These are phyloP conservation scores for Viridothelium virens DNA, from an alignment of 495 filamentous ascomycete species.

Conservation along the genomic window DNA sequence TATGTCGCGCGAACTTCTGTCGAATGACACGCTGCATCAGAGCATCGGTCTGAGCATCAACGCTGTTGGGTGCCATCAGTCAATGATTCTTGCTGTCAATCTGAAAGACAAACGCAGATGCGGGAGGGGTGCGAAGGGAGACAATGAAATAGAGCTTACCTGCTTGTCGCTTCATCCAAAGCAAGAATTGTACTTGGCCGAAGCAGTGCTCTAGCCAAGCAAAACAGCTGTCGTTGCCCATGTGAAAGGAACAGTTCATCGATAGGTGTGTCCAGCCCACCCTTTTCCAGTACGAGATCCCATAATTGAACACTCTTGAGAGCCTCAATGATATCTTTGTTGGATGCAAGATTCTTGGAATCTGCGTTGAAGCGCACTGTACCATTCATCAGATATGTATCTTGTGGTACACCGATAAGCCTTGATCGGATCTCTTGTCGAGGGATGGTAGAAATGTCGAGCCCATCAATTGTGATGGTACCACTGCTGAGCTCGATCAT, in stretches of 20 bases:
- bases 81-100: not conserved
- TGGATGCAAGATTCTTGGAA: constrained; percentile 51
- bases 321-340: constrained; percentile 64
- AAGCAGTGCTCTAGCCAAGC: constrained; percentile 40
- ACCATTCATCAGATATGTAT: constrained; percentile 61
- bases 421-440: constrained; percentile 26
- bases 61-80: constrained; percentile 19
- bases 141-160: constrained; percentile 16
- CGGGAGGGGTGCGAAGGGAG: not conserved
- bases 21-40: constrained; percentile 45
- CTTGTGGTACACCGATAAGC: constrained; percentile 27
- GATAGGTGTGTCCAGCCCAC: constrained; percentile 38
- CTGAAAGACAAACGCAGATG: not conserved
- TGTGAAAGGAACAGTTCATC: constrained; percentile 34
- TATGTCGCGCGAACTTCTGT: constrained; percentile 32
- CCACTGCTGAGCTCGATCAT: constrained; percentile 8
- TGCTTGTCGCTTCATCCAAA: constrained; percentile 46
- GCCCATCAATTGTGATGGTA: constrained; percentile 12
- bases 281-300: constrained; percentile 35
- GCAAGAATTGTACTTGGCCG: constrained; percentile 35
- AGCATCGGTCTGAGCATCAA: constrained; percentile 50
- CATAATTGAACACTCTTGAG: constrained; percentile 67
- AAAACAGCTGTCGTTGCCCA: constrained; percentile 44
- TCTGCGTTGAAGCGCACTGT: constrained; percentile 79
- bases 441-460: constrained; percentile 14